Evolutionary conservation across 495 filamentous ascomycete genomes (phyloP), one percentile per base, ranked within the genome.

Genomic region (Podospora bellae-mahoneyi): DNA sequence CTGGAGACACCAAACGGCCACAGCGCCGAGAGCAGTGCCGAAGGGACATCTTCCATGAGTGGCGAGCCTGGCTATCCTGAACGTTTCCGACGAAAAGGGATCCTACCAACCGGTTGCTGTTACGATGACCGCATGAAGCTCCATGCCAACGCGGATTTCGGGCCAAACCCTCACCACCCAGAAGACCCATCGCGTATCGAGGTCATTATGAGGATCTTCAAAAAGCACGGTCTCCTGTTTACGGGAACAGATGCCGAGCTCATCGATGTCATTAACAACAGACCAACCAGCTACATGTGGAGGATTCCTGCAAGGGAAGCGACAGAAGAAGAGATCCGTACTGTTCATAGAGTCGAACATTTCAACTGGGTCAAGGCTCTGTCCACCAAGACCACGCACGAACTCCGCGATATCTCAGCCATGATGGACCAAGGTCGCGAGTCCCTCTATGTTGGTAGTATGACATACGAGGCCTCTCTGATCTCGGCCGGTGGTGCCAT

Each of bases 71-170:
- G 55, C 4, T 76, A 74, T 44, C 76, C 74, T 6, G 62, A 69
- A 10, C 57, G 65, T 3, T 62, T 76, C 28, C 67, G 60, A 16
- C 69, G 75, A 20, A 75, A 75, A 57, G 74, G 78, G 20, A 54
- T 77, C 27, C 78, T 93, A 60, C 79, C 91, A 4, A 90, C 91
- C 7, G 89, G 96, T 48, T 84, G 90, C 57, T 95, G 92, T 70
- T 99, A 97, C 76, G 95, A 99, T 80, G 85, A 87, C 27, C 87
- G 93, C 20, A 99, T 99, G 95, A 91, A 93, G 64, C 89, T 91
- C 68, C 95, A 99, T 74, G 89, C 89, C 48, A 96, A 96, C 72
- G 85, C 92, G 5, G 86, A 90, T 70, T 84, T 78, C 84, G 84
- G 74, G 72, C 83, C 76, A 58, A 82, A 82, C 56, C 91, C 94